These are phyloP conservation scores for Cercospora brassicicola DNA, from an alignment of 2,329 filamentous ascomycete species.

Conservation along the genomic window DNA sequence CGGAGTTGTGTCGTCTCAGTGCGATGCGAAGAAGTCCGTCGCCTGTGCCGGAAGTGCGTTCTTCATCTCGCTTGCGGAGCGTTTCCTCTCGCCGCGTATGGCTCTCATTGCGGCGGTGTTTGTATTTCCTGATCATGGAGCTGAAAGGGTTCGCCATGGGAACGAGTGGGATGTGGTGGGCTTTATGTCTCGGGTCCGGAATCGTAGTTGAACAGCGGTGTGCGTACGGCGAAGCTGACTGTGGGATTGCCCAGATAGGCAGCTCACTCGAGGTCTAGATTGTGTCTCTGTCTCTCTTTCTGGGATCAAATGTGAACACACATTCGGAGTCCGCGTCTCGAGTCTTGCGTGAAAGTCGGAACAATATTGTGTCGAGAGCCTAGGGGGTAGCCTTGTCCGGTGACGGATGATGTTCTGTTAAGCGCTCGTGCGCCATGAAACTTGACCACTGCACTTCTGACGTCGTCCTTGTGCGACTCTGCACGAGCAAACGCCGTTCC, in stretches of 20 bases:
- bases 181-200: not conserved
- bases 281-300: not conserved
- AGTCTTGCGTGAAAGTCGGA: not conserved
- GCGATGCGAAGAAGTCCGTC: constrained; percentile 19
- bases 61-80: constrained; percentile 10
- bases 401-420: not conserved
- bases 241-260: not conserved
- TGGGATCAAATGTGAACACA: not conserved
- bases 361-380: not conserved
- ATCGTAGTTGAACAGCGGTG: not conserved
- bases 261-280: not conserved
- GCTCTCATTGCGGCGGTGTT: constrained; percentile 1
- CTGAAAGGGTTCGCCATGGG: constrained; percentile 1
- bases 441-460: constrained; percentile 1
- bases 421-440: not conserved
- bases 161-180: not conserved
- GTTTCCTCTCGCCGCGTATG: constrained; percentile 4
- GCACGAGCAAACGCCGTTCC: not conserved
- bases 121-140: constrained; percentile 10
- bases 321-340: not conserved
- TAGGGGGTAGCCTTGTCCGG: not conserved
- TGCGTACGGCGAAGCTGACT: not conserved
- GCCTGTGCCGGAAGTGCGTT: constrained; percentile 4
- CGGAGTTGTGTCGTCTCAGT: constrained; percentile 8
- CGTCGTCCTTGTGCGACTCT: not conserved